Base-by-base conservation (phyloP, 129 eudicot species). In the Scalesia atractyloides region DNA sequence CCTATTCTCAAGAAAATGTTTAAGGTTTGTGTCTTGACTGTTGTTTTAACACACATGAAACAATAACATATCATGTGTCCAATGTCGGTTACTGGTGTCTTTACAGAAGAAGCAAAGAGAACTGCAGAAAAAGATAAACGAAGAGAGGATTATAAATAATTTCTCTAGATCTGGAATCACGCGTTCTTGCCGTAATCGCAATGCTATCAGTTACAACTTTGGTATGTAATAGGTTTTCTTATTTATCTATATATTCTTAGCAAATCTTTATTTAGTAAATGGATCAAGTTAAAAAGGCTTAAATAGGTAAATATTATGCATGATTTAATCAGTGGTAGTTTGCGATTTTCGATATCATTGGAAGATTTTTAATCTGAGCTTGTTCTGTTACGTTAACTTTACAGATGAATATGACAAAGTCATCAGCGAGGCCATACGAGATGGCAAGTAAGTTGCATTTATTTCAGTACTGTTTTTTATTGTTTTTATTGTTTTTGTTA, bases 391-490 rank as follows among this genome's bases (percentile, higher is more conserved):
- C 24, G 24, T 70, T 50, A 54, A 72, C 18, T 51, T 52, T 83
- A 83, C 93, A 90, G 98, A 86, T 74, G 91, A 80, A 33, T 88
- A 75, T 68, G 97, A 90, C 79, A 83, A 74, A 82, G 84, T 77
- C 65, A 90, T 94, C 64, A 68, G 74, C 20, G 93, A 88, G 70
- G 98, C 96, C 34, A 79, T 87, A 63, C 64, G 82, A 76, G 51
- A 64, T 73, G 62, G 84, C 68, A 86, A 83, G 97, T 86, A 82
- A 68, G 89, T 81, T 43, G 60, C 41, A 59, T 63, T 61, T 60
- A 44, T 64, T 50, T 16, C 11, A 49, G 5, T n/a, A 36, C 77
- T 53, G 56, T 20, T 30, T 26, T 73, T 61, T 50, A 9, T 22
- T 39, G 22, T 64, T 50, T 67, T 65, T 53, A 19, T 37, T 8